phyloP scores from a whole-genome alignment of 1,139 yeast genomes.

The Hyphopichia pseudoburtonii region DNA sequence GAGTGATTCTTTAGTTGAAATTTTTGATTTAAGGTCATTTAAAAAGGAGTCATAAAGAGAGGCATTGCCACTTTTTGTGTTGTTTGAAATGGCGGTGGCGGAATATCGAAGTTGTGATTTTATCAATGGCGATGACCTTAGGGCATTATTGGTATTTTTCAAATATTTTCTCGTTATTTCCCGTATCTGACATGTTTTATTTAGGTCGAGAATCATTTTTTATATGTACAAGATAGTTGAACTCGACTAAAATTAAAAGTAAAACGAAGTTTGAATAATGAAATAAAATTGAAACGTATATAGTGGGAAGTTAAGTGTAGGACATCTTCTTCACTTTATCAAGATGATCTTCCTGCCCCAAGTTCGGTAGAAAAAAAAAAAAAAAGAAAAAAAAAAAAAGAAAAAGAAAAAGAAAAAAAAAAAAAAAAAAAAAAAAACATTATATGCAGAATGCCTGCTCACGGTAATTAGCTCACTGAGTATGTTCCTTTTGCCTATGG shows the following conservation, averaged over 20 bases:
- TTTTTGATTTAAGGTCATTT: constrained; percentile 13
- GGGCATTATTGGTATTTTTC: too few relatives aligned
- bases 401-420: not conserved
- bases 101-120: not conserved
- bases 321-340: not conserved
- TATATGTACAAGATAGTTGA: not conserved
- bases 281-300: too few relatives aligned
- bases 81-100: not conserved
- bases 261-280: too few relatives aligned
- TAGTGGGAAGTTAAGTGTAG: too few relatives aligned
- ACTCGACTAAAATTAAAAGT: not conserved
- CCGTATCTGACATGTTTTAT: not conserved
- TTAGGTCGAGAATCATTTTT: not conserved
- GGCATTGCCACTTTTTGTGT: constrained; percentile 1
- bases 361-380: not conserved
- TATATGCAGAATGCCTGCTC: too few relatives aligned
- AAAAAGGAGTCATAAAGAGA: constrained; percentile 13
- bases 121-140: not conserved
- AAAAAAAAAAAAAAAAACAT: not conserved
- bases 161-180: not conserved
- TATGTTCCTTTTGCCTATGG: too few relatives aligned
- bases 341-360: not conserved
- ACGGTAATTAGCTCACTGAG: too few relatives aligned
- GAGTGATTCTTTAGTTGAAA: constrained; percentile 5
- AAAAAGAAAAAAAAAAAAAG: not conserved